A percentile compares a stretch with the other conserved stretches of the same genome.
phyloP scores from a whole-genome alignment of 2,329 filamentous ascomycete genomes.

The Talaromyces sp. region DNA sequence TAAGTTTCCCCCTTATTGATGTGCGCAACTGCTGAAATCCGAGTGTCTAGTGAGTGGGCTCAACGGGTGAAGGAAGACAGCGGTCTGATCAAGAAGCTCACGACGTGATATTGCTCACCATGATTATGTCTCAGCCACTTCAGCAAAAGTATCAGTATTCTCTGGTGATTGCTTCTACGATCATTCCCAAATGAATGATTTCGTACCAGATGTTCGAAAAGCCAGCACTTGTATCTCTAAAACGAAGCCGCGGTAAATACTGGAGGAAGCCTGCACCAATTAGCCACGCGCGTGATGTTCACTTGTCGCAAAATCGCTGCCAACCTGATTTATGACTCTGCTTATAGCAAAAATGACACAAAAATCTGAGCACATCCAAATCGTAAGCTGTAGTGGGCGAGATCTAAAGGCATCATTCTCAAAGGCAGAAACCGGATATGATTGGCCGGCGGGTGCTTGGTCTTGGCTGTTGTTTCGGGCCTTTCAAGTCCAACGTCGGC shows the following conservation, averaged over 20 bases:
- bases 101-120: neutral
- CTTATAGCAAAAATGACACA: neutral
- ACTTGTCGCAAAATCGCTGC: neutral
- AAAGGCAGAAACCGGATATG: neutral
- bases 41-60: constrained; percentile 47
- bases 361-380: neutral
- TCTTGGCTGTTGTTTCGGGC: constrained; percentile 2
- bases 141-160: neutral
- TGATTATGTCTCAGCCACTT: neutral
- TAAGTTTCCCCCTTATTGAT: constrained; percentile 51
- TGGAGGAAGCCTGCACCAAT: neutral
- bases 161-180: too few species aligned
- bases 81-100: constrained; percentile 43
- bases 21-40: neutral
- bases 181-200: neutral
- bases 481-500: neutral
- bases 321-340: neutral
- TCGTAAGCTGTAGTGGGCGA: neutral
- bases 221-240: neutral
- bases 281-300: neutral
- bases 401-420: neutral
- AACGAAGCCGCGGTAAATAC: neutral
- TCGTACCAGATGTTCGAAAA: neutral
- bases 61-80: constrained; percentile 47
- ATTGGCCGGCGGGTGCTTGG: constrained; percentile 9